Evolutionary conservation across 805 yeast species (phyloP).

Genomic region (Ogataea populi-albae): DNA sequence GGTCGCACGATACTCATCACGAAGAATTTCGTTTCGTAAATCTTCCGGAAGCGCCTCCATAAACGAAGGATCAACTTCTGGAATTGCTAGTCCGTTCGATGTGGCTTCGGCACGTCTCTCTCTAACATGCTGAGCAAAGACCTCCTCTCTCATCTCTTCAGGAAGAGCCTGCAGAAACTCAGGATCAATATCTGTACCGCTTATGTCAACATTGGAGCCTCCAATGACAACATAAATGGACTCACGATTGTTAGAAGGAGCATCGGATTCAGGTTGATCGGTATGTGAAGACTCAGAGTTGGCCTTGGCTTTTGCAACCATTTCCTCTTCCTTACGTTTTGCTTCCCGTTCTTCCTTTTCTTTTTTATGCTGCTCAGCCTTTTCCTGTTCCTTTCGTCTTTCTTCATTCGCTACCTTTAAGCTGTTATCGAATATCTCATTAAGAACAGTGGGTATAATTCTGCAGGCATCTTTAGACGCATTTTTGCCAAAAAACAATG

Average conservation of each 20-base stretch:
- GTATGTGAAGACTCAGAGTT: slow-evolving; percentile 16
- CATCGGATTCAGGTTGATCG: slow-evolving; percentile 11
- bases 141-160: slow-evolving; percentile 90
- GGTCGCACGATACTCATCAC: slow-evolving; percentile 28
- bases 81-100: slow-evolving; percentile 40
- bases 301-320: slow-evolving; percentile 31
- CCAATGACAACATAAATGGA: slow-evolving; percentile 74
- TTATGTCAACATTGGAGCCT: slow-evolving; percentile 75
- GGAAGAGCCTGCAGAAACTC: slow-evolving; percentile 88
- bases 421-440: slow-evolving; percentile 49
- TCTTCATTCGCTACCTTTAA: slow-evolving; percentile 34
- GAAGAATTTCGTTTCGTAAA: slow-evolving; percentile 21
- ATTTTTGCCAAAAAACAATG: slow-evolving; percentile 47
- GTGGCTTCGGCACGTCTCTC: slow-evolving; percentile 63
- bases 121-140: slow-evolving; percentile 76
- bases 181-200: slow-evolving; percentile 90
- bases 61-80: slow-evolving; percentile 79
- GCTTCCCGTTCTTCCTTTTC: slow-evolving; percentile 30
- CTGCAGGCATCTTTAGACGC: slow-evolving; percentile 34
- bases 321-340: slow-evolving; percentile 29
- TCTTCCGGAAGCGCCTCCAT: slow-evolving; percentile 72
- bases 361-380: slow-evolving; percentile 29
- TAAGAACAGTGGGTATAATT: slow-evolving; percentile 42
- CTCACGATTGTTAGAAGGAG: slow-evolving; percentile 22
- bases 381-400: slow-evolving; percentile 25